These are phyloP conservation scores for Aspergillus brasiliensis DNA, from an alignment of 2,329 filamentous ascomycete species.

Conservation along the genomic window DNA sequence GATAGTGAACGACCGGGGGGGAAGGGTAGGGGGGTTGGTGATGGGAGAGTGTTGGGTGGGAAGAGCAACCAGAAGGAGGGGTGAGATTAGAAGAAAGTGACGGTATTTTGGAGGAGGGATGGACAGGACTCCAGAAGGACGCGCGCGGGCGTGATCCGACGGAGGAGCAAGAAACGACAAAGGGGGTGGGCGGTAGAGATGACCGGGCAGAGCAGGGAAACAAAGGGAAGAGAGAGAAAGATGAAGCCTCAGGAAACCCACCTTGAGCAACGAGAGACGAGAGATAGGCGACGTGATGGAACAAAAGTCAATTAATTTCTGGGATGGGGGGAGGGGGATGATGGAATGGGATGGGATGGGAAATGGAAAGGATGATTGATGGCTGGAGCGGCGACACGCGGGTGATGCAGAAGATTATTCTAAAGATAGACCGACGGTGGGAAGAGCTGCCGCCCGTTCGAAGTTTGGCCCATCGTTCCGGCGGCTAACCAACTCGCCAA, in stretches of 20 bases:
- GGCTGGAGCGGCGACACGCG: conserved; percentile 25
- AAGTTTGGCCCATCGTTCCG: background rate
- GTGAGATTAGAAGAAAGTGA: conserved; percentile 11
- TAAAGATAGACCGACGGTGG: conserved; percentile 32
- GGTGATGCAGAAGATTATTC: conserved; percentile 36
- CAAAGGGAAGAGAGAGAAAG: conserved; percentile 7
- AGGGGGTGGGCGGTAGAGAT: background rate
- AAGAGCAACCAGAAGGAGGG: conserved; percentile 6
- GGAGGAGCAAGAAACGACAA: background rate
- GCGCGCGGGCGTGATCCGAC: background rate
- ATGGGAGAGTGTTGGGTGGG: conserved; percentile 6
- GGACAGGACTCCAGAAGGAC: background rate
- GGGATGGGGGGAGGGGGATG: background rate
- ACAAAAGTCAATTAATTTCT: conserved; percentile 1
- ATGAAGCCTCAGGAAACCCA: conserved; percentile 15
- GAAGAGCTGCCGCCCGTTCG: conserved; percentile 1
- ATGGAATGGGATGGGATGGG: conserved; percentile 15
- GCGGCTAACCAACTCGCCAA: conserved; percentile 7
- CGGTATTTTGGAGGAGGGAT: conserved; percentile 13
- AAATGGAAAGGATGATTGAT: conserved; percentile 23
- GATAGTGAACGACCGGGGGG: conserved; percentile 8
- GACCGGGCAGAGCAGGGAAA: background rate
- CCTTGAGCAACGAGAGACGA: conserved; percentile 11
- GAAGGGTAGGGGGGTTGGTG: background rate
- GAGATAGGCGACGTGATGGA: conserved; percentile 13